Conservation (phyloP, 768 basidiomycete genomes). For the Astraeus odoratus region DNA sequence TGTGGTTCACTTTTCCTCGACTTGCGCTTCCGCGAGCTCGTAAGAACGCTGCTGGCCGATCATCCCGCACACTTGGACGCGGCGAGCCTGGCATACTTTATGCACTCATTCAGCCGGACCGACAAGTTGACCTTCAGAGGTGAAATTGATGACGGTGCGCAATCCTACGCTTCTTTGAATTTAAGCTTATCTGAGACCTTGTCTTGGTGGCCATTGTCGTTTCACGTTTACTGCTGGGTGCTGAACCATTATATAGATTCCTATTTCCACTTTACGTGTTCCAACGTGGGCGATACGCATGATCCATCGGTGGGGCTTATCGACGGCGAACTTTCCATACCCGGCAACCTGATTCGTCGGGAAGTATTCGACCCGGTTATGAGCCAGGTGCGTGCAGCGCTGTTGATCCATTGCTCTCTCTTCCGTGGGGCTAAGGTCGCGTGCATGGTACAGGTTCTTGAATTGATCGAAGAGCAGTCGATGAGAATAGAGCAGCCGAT, state of each 20-base stretch:
- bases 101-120: slow-evolving; percentile 84
- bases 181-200: background rate
- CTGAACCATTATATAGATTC: slow-evolving; percentile 52
- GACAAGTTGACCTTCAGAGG: slow-evolving; percentile 79
- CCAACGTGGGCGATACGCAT: slow-evolving; percentile 79
- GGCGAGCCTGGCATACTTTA: slow-evolving; percentile 79
- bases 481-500: slow-evolving; percentile 60
- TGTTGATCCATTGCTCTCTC: slow-evolving; percentile 4
- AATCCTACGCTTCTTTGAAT: background rate
- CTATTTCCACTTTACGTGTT: slow-evolving; percentile 86
- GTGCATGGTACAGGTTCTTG: slow-evolving; percentile 56
- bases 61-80: slow-evolving; percentile 82
- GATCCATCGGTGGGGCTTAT: slow-evolving; percentile 74
- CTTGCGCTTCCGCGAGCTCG: slow-evolving; percentile 76
- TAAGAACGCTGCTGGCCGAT: slow-evolving; percentile 68
- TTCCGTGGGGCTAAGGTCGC: slow-evolving; percentile 5
- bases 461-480: slow-evolving; percentile 72
- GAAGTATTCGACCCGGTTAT: slow-evolving; percentile 90
- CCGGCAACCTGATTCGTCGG: slow-evolving; percentile 68
- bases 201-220: background rate
- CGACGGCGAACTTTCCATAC: slow-evolving; percentile 79
- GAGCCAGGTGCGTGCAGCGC: slow-evolving; percentile 46
- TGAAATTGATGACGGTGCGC: slow-evolving; percentile 65
- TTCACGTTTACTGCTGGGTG: slow-evolving; percentile 1
- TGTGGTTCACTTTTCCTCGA: slow-evolving; percentile 87